A percentile compares a stretch with the other conserved stretches of the same genome.
These are phyloP conservation scores for Podila verticillata DNA, from an alignment of 192 early-diverging fungal genomes.

Conservation along the genomic window DNA sequence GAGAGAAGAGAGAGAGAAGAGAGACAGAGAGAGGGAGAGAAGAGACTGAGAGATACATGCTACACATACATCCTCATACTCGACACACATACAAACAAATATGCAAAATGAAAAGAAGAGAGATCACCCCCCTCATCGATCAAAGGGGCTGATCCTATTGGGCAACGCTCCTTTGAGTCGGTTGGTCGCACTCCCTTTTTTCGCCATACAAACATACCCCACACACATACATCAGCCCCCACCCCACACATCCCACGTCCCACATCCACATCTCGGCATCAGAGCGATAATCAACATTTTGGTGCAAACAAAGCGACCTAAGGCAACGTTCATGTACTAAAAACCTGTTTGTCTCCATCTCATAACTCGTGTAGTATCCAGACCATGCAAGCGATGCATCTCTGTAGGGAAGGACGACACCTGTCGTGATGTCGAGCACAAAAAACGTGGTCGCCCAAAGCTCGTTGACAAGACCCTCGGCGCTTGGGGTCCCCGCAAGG, in stretches of 20 bases:
- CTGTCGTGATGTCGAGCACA: constrained; percentile 90
- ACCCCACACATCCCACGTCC: too few relatives aligned
- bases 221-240: constrained; percentile 5
- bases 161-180: background rate
- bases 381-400: constrained; percentile 85
- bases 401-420: constrained; percentile 77
- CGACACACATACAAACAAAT: constrained; percentile 4
- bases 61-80: background rate
- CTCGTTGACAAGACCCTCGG: constrained; percentile 65
- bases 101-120: background rate
- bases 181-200: background rate
- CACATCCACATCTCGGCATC: too few relatives aligned
- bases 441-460: constrained; percentile 87
- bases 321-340: background rate
- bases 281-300: too few relatives aligned
- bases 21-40: background rate
- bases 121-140: background rate
- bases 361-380: constrained; percentile 53
- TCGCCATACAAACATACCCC: background rate
- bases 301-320: too few relatives aligned
- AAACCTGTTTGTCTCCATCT: background rate
- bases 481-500: constrained; percentile 32
- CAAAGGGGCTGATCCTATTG: background rate
- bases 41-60: background rate
- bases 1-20: background rate